A percentile compares a stretch with the other conserved stretches of the same genome.
Evolutionary conservation across 768 basidiomycete species (phyloP).

Genomic region (Roridomyces roridus): DNA sequence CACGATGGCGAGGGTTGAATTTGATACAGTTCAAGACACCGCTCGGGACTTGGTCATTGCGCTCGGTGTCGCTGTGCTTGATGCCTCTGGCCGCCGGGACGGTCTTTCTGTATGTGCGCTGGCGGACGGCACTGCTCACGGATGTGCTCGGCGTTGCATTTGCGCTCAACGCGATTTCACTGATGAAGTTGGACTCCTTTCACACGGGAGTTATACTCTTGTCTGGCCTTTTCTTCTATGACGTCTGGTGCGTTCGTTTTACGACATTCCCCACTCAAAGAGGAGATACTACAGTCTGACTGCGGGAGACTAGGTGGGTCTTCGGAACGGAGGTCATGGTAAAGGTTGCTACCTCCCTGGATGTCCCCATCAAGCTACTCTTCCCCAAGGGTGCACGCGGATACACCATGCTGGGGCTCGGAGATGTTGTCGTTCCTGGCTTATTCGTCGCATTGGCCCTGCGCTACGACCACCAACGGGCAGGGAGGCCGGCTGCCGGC

Average conservation of each 20-base stretch:
- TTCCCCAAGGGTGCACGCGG: conserved; percentile 75
- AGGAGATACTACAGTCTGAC: no score
- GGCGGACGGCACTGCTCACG: conserved; percentile 74
- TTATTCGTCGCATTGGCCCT: conserved; percentile 84
- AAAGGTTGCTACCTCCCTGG: conserved; percentile 86
- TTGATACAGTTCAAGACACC: conserved; percentile 47
- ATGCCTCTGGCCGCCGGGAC: conserved; percentile 68
- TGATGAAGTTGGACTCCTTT: conserved; percentile 90
- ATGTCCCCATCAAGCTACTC: conserved; percentile 92
- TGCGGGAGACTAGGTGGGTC: no score
- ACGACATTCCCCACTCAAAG: no score
- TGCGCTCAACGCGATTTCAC: conserved; percentile 76
- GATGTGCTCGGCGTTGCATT: conserved; percentile 82
- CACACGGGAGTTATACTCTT: conserved; percentile 84
- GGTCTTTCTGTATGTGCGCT: conserved; percentile 66
- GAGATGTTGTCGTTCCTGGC: conserved; percentile 77
- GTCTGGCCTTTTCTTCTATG: conserved; percentile 88
- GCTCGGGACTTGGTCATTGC: conserved; percentile 49
- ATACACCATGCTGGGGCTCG: conserved; percentile 90
- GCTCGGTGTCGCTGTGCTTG: conserved; percentile 62
- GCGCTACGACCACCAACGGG: conserved; percentile 76
- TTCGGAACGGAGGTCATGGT: conserved; percentile 94
- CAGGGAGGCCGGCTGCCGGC: conserved; percentile 30
- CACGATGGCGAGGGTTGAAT: conserved; percentile 65
- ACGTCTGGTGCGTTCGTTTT: no score